Evolutionary conservation across 2,329 filamentous ascomycete species (phyloP), one percentile per base, ranked within the genome.

Genomic region (Purpureocillium lavendulum): DNA sequence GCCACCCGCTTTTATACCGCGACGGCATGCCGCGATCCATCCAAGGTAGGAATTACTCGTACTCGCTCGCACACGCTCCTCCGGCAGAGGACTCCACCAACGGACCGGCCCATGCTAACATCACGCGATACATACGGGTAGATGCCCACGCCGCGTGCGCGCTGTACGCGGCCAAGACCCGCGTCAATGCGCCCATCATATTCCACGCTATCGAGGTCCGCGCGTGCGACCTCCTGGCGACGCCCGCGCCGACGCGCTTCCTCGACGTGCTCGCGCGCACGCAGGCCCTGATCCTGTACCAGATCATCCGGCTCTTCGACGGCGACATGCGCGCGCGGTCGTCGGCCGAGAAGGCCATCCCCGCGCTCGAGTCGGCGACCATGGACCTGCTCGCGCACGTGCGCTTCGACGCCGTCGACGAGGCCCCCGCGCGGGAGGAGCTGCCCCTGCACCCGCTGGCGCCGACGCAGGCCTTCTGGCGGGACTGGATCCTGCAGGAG

Each of bases 121-220:
- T 26, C 21, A 26, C 21, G 21, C 21, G 21, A 26, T 26, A 21
- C 9, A 3, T 30, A 26, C 13, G 3, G 2, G 17, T 35, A 74
- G 73, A 77, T 45, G 72, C 69, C 0, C 59, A 70, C 43, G 64
- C 72, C 4, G 65, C 67, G 18, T 77, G 73, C 49, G 70, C 71
- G 1, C 54, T 79, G 0, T 74, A 73, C 46, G 56, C 69, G 33
- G 58, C 67, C 9, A 73, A 67, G 45, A 77, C 69, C 35, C 44
- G 60, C 1, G 48, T 51, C 14, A 79, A 78, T 45, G 53, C 62
- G 0, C 57, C 61, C 9, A 52, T 73, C 17, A 65, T 79, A n/a
- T 55, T 69, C 15, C 63, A 66, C 2, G 64, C 65, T 33, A 68
- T 78, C 40, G 64, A 67, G 13, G 54, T 58, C 16, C 65, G 65